Evolutionary conservation across 1,284 basidiomycete genomes (phyloP), one percentile per base, ranked within the genome.

Genomic region (Polyporus tsugae): DNA sequence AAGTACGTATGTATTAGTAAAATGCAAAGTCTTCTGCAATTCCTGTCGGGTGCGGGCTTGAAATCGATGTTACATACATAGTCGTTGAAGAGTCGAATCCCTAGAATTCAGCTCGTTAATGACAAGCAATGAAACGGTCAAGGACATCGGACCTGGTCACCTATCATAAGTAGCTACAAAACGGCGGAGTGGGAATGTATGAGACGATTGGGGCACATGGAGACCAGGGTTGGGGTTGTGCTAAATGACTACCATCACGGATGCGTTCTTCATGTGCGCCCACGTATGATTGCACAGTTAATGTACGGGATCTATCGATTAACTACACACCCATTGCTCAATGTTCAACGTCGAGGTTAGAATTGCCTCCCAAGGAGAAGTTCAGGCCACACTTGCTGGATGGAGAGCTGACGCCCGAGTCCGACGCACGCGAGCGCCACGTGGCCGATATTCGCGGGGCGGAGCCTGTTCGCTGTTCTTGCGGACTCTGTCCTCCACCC

Each of bases 391-490:
- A 29, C 29, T n/a, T n/a, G 29, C 29, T 29, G 29, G 29, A 29
- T 29, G 7, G 19, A 46, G 46, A 25, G 22, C 22, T 5, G 11
- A 11, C 46, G 46, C 46, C 22, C 22, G 22, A 52, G 22, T 25
- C 46, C 22, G 46, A 52, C 62, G 52, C 74, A 73, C 71, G 71
- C 73, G 70, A 67, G 62, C 42, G 70, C 74, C 77, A 79, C 78
- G 78, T 79, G 78, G 72, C 17, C 36, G 19, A 61, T 58, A 67
- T 68, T 73, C 72, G 71, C 74, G 68, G 73, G 70, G 73, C 74
- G 72, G 71, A 71, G 76, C 65, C 66, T 64, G 66, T 60, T 64
- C 53, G 64, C 67, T 66, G 65, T 73, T 73, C 67, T 70, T 72
- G 72, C 71, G 66, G 64, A 67, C 73, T 59, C 72, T 70, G 67